These are phyloP conservation scores for Cornus suecica DNA, from an alignment of 148 eudicot genomes.

Conservation along the genomic window DNA sequence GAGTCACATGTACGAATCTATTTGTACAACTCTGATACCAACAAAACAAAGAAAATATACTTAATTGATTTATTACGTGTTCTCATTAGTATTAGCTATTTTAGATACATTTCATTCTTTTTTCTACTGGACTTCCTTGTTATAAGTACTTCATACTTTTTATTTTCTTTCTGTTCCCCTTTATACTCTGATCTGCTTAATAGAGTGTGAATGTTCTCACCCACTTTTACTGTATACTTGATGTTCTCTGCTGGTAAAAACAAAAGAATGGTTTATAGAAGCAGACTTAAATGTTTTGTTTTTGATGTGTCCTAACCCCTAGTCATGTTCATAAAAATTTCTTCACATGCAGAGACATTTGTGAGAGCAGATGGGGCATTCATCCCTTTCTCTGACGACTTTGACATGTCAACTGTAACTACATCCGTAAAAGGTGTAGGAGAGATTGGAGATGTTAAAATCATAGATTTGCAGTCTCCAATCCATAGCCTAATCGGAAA, in stretches of 20 bases:
- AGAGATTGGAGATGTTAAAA: conserved; percentile 80
- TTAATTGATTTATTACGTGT: not conserved
- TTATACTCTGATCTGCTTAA: not conserved
- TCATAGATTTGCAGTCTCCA: conserved; percentile 81
- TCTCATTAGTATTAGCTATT: not conserved
- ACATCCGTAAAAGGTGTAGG: conserved; percentile 91
- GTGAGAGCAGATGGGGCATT: conserved; percentile 99
- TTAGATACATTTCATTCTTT: conserved; percentile 1
- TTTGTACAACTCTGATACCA: not conserved
- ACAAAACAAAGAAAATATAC: not conserved
- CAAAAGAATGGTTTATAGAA: too few relatives aligned
- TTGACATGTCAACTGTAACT: conserved; percentile 78
- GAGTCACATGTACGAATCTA: not conserved
- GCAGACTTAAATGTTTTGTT: too few relatives aligned
- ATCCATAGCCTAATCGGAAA: conserved; percentile 81
- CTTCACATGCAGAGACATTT: conserved; percentile 78
- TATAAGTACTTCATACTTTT: not conserved
- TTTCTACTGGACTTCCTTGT: not conserved
- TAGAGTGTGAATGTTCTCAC: not conserved
- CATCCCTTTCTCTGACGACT: conserved; percentile 91
- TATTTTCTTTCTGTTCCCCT: too few relatives aligned
- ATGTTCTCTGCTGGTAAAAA: not conserved
- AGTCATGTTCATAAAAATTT: not conserved
- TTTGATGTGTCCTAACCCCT: too few relatives aligned
- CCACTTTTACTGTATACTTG: not conserved